phyloP scores from a whole-genome alignment of 345 rosid genomes.

The Aquilaria yunnanensis region DNA sequence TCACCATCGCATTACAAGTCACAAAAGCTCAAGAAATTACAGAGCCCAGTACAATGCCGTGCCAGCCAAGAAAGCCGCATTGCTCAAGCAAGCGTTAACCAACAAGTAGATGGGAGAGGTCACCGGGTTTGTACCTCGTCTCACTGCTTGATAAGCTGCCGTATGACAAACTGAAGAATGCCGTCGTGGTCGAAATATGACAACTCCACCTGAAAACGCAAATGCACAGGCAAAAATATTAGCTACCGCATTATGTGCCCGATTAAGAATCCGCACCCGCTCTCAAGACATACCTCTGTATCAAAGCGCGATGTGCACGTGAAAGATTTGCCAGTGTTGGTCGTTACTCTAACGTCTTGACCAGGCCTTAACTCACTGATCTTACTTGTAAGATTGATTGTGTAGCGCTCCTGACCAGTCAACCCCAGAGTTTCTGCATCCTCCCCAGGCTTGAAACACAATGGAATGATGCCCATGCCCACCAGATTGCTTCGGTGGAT shows the following conservation, averaged over 20 bases:
- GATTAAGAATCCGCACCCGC: not conserved
- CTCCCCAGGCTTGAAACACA: constrained; percentile 54
- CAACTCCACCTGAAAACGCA: constrained; percentile 54
- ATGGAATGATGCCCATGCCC: constrained; percentile 61
- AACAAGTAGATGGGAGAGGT: too few species aligned
- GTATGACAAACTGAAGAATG: constrained; percentile 33
- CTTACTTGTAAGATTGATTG: constrained; percentile 48
- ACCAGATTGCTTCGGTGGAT: constrained; percentile 60
- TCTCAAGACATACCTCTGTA: constrained; percentile 47
- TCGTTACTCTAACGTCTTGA: constrained; percentile 64
- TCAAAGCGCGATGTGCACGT: constrained; percentile 67
- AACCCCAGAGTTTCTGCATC: constrained; percentile 52
- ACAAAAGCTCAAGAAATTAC: too few species aligned
- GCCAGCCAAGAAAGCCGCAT: too few species aligned
- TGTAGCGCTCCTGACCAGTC: constrained; percentile 55
- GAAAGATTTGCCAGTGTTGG: constrained; percentile 65
- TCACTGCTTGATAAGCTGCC: too few species aligned
- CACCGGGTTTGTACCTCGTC: too few species aligned
- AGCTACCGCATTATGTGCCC: too few species aligned
- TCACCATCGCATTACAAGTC: too few species aligned
- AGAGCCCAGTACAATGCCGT: too few species aligned
- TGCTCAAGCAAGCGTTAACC: too few species aligned
- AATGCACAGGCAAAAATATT: not conserved
- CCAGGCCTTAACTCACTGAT: constrained; percentile 73
- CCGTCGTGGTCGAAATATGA: constrained; percentile 77